Conservation (phyloP, 2,329 filamentous ascomycete species). For the Colletotrichum eremochloae region DNA sequence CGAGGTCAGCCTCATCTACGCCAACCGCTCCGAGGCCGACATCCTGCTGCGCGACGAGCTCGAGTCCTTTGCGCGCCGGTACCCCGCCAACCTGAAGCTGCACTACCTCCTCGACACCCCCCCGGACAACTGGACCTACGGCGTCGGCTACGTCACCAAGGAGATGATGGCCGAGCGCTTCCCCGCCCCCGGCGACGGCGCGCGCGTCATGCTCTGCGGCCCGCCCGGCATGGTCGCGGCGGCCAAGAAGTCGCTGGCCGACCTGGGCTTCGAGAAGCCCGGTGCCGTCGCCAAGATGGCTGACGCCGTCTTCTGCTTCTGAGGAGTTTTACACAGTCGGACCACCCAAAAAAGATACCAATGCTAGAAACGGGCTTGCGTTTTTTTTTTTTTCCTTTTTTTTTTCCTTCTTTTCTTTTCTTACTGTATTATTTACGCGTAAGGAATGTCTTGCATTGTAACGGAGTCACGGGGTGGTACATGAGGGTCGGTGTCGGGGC, state of each 20-base stretch:
- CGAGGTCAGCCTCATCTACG: conserved; percentile 69
- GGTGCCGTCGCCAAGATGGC: conserved; percentile 64
- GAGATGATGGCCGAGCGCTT: conserved; percentile 64
- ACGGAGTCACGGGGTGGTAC: conserved; percentile 26
- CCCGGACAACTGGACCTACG: conserved; percentile 60
- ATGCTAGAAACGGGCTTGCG: background rate
- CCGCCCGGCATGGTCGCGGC: conserved; percentile 72
- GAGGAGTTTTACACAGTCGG: conserved; percentile 24
- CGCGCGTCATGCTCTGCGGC: conserved; percentile 71
- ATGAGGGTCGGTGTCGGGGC: conserved; percentile 34
- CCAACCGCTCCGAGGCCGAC: conserved; percentile 69
- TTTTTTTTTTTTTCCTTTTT: background rate
- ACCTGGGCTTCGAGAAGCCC: conserved; percentile 65
- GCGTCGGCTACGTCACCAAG: conserved; percentile 64
- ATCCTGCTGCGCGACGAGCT: conserved; percentile 70
- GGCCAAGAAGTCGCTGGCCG: conserved; percentile 63
- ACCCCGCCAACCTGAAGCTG: conserved; percentile 67
- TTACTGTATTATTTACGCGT: background rate
- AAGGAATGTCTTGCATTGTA: conserved; percentile 29
- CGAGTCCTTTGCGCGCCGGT: conserved; percentile 63
- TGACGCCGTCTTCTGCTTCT: conserved; percentile 70
- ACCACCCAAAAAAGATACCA: background rate
- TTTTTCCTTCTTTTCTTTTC: background rate
- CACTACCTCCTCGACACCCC: conserved; percentile 67
- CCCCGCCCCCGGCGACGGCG: conserved; percentile 58